A percentile compares a stretch with the other conserved stretches of the same genome.
Conservation (phyloP, 768 basidiomycete genomes). For the Pleurotus tuoliensis region DNA sequence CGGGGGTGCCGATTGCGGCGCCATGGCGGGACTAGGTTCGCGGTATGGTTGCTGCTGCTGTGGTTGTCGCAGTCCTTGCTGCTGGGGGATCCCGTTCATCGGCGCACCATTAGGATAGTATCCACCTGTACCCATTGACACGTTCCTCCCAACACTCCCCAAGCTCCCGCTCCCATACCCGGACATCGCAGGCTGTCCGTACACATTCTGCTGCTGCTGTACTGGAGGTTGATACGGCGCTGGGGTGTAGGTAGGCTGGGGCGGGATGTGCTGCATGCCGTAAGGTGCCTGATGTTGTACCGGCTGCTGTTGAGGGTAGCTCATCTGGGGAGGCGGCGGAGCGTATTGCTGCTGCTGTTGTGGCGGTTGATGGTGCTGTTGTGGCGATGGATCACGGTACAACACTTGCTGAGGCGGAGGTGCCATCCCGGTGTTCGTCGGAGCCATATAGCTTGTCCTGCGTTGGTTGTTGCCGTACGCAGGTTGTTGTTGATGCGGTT, state of each 20-base stretch:
- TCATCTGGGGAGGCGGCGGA: constrained; percentile 6
- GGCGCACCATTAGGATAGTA: neutral
- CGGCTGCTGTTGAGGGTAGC: neutral
- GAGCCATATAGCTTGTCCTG: constrained; percentile 30
- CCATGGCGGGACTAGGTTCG: constrained; percentile 36
- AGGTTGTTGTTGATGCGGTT: constrained; percentile 28
- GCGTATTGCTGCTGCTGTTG: neutral
- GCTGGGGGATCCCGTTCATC: constrained; percentile 22
- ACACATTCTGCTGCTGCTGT: constrained; percentile 3
- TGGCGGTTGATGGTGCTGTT: constrained; percentile 6
- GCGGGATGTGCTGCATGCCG: constrained; percentile 7
- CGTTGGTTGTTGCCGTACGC: constrained; percentile 25
- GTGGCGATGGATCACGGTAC: constrained; percentile 31
- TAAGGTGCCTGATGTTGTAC: constrained; percentile 18
- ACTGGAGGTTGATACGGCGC: constrained; percentile 18
- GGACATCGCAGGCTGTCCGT: neutral
- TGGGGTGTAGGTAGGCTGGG: constrained; percentile 17
- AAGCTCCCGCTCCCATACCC: neutral
- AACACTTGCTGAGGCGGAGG: constrained; percentile 27
- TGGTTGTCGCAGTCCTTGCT: constrained; percentile 25
- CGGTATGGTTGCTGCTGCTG: constrained; percentile 36
- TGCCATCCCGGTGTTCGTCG: constrained; percentile 18
- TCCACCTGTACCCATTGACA: constrained; percentile 2
- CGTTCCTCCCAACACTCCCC: neutral
- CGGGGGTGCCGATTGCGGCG: constrained; percentile 50